A percentile compares a stretch with the other conserved stretches of the same genome.
These are phyloP conservation scores for Penicillium palitans DNA, from an alignment of 2,329 filamentous ascomycete genomes.

Conservation along the genomic window DNA sequence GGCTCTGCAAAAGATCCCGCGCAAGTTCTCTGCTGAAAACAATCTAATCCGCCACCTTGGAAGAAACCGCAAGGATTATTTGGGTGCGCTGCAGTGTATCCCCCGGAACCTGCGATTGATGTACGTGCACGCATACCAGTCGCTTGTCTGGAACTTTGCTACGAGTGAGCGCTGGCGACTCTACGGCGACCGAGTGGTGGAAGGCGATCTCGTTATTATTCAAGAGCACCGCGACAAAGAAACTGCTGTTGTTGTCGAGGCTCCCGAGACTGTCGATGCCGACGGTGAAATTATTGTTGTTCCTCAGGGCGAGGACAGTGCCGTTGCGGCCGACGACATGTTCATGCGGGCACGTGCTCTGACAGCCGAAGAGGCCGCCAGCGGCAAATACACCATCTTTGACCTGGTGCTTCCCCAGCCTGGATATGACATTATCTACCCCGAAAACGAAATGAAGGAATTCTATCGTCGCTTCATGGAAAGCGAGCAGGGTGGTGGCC, in stretches of 20 bases:
- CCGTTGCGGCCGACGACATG: conserved; percentile 54
- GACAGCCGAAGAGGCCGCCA: conserved; percentile 72
- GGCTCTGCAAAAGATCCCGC: conserved; percentile 69
- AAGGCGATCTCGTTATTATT: conserved; percentile 79
- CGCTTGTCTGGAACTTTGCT: conserved; percentile 86
- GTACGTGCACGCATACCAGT: conserved; percentile 97
- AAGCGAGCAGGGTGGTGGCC: conserved; percentile 69
- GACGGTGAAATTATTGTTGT: conserved; percentile 67
- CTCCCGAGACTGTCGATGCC: conserved; percentile 51
- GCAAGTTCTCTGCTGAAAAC: conserved; percentile 77
- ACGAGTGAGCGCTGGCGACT: conserved; percentile 77
- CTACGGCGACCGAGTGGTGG: conserved; percentile 71
- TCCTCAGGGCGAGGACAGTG: conserved; percentile 58
- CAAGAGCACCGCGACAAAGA: conserved; percentile 56
- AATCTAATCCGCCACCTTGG: conserved; percentile 76
- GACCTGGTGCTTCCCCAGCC: conserved; percentile 92
- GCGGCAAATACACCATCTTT: conserved; percentile 75
- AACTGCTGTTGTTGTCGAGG: conserved; percentile 31
- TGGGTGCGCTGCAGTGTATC: conserved; percentile 78
- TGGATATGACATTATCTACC: conserved; percentile 86
- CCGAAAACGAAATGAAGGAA: conserved; percentile 75
- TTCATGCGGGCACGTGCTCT: conserved; percentile 72
- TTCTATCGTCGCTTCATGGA: conserved; percentile 89
- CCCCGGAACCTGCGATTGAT: conserved; percentile 81
- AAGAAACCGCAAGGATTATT: conserved; percentile 63